phyloP scores from a whole-genome alignment of 1,139 yeast species.

The Saccharomyces hybrid region DNA sequence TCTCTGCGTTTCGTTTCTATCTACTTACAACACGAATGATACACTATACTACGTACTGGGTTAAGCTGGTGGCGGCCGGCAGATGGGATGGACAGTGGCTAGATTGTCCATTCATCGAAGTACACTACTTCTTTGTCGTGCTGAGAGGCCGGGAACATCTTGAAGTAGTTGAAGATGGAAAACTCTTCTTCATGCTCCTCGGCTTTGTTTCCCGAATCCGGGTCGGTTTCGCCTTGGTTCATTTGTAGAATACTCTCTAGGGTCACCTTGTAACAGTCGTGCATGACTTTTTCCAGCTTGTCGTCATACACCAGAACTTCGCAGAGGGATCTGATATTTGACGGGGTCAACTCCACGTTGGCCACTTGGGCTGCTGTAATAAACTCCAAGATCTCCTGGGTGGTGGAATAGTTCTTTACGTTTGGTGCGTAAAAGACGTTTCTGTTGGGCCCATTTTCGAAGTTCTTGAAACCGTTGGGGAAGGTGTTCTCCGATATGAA shows the following conservation, averaged over 20 bases:
- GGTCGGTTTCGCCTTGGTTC: constrained; percentile 19
- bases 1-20: not conserved
- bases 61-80: not conserved
- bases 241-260: constrained; percentile 41
- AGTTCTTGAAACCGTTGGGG: constrained; percentile 56
- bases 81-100: too few relatives aligned
- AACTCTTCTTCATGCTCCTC: constrained; percentile 29
- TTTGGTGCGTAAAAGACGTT: constrained; percentile 45
- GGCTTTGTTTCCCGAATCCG: constrained; percentile 10
- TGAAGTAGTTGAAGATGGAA: constrained; percentile 34
- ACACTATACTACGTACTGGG: constrained; percentile 1
- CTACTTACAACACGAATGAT: constrained; percentile 2
- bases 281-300: constrained; percentile 57
- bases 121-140: constrained; percentile 33
- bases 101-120: constrained; percentile 36
- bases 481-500: constrained; percentile 68
- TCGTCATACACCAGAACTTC: constrained; percentile 86
- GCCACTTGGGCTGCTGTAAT: constrained; percentile 72
- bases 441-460: constrained; percentile 13
- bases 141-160: constrained; percentile 30
- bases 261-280: constrained; percentile 52
- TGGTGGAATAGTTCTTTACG: constrained; percentile 58
- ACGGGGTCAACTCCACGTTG: constrained; percentile 65
- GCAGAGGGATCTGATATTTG: constrained; percentile 75
- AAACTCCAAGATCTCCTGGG: constrained; percentile 67